Evolutionary conservation across 805 yeast genomes (phyloP), one percentile per base, ranked within the genome.

Genomic region (Yamadazyma takamatsuzukensis): DNA sequence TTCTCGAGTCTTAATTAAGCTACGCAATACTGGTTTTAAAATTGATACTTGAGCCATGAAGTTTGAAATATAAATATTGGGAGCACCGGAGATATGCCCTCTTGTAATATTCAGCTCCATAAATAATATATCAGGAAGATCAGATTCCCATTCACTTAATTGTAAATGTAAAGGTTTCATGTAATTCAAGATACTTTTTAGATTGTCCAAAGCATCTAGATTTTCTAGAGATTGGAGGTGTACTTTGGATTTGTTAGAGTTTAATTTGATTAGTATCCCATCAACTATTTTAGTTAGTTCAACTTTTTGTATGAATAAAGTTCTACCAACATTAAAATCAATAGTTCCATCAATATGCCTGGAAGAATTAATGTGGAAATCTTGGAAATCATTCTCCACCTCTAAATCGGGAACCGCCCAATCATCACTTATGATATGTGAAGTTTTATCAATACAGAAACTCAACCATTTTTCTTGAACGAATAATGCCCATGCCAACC

Each of bases 401-500:
- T 74, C 61, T 12, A 88, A 68, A 27, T 74, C 68, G 30, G 71
- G 66, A 5, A 89, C 90, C 25, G 79, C 64, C 97, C 97, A 90
- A 52, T 86, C 83, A 35, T 70, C 62, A 3, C 79, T 81, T 32
- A 74, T 68, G n/a, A 78, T 73, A 55, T 86, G 95, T 0, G 95
- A 81, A 1, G 95, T 90, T 26, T 95, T 67, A 1, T 88, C 77
- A 48, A 85, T 90, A 30, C 78, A 74, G 30, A 89, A 59, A 2
- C 95, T 69, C 5, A 82, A 70, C 97, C 97, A 90, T 53, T 88
- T 87, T 49, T 88, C 96, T 55, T 87, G 95, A 32, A 83, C 66
- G 68, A 78, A 90, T 1, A 88, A 89, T 0, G 96, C 96, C 97
- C 97, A 90, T 0, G 96, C 95, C 27, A 90, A 59, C 37, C 97